Evolutionary conservation across 768 basidiomycete species (phyloP).

Genomic region (Lentinula sp.): DNA sequence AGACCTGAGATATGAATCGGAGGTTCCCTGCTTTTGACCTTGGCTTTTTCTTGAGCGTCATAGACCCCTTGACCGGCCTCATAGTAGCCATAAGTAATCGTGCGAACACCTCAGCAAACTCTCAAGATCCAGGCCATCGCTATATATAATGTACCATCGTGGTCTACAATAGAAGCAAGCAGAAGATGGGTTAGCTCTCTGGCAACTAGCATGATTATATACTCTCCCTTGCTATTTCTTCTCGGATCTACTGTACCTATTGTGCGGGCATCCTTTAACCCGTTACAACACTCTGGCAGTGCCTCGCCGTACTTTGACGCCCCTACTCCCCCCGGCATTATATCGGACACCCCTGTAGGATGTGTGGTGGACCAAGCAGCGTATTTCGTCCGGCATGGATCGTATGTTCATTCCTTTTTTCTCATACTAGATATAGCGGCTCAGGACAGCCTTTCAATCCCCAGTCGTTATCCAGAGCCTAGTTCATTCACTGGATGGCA

Average conservation of each 20-base stretch:
- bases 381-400: conserved; percentile 36
- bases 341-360: conserved; percentile 23
- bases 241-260: not conserved
- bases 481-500: conserved; percentile 34
- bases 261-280: conserved; percentile 21
- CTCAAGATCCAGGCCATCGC: too few species aligned
- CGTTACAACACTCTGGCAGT: conserved; percentile 34
- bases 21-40: too few species aligned
- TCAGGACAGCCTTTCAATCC: not conserved
- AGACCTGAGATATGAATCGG: too few species aligned
- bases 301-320: conserved; percentile 39
- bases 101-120: too few species aligned
- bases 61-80: too few species aligned
- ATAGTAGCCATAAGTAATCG: too few species aligned
- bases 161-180: not conserved
- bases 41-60: too few species aligned
- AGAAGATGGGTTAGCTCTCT: too few species aligned
- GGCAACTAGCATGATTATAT: not conserved
- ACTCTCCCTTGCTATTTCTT: not conserved
- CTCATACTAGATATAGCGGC: too few species aligned
- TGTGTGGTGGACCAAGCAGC: conserved; percentile 38
- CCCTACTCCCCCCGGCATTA: conserved; percentile 28
- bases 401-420: conserved; percentile 17
- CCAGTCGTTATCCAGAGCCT: conserved; percentile 34
- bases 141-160: not conserved